phyloP scores from a whole-genome alignment of 306 rosid species.

The Clitoria ternatea region DNA sequence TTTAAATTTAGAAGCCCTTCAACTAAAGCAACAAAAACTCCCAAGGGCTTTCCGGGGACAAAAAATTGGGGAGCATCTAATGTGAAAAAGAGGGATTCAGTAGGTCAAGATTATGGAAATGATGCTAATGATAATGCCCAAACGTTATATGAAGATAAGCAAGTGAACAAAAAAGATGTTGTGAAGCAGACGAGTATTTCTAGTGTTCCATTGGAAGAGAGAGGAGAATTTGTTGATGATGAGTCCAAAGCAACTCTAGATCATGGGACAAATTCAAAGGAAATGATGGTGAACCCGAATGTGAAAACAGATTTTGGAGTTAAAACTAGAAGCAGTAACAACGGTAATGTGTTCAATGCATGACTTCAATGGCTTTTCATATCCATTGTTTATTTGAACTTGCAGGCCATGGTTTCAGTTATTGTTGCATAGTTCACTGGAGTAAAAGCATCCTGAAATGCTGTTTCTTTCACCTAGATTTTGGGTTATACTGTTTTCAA shows the following conservation, averaged over 20 bases:
- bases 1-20: slow-evolving; percentile 47
- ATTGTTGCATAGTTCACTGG: neutral
- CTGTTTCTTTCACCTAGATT: neutral
- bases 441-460: neutral
- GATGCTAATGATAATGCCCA: slow-evolving; percentile 19
- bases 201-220: slow-evolving; percentile 16
- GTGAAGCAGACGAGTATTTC: slow-evolving; percentile 13
- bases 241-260: slow-evolving; percentile 5
- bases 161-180: slow-evolving; percentile 15
- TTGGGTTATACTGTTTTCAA: neutral
- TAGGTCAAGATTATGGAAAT: slow-evolving; percentile 19
- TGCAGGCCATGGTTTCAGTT: neutral
- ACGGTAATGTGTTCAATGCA: slow-evolving; percentile 48
- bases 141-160: slow-evolving; percentile 4
- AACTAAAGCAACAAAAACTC: slow-evolving; percentile 29
- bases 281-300: slow-evolving; percentile 8
- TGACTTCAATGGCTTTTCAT: slow-evolving; percentile 9
- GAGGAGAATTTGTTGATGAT: neutral
- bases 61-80: slow-evolving; percentile 19
- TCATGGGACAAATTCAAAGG: slow-evolving; percentile 30
- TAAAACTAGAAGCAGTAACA: slow-evolving; percentile 7
- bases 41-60: slow-evolving; percentile 63
- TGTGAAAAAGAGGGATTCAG: slow-evolving; percentile 22
- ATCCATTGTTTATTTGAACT: slow-evolving; percentile 1
- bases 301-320: slow-evolving; percentile 21